Conservation (phyloP, 164 flowering plant species). For the Platanus orientalis region DNA sequence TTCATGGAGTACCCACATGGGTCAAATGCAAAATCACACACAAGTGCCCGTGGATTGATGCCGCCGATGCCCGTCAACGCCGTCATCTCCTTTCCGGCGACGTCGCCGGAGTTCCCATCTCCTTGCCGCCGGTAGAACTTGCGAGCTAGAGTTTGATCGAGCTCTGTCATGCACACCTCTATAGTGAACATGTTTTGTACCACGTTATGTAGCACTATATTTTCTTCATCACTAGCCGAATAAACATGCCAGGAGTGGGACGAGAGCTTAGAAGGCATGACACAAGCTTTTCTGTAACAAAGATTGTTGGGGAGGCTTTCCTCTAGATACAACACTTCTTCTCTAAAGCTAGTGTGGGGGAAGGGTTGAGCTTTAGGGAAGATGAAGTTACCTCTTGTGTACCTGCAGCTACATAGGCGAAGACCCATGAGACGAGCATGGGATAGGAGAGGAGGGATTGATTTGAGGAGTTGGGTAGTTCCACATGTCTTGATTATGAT, state of each 20-base stretch:
- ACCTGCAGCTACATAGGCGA: conserved; percentile 40
- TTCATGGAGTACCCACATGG: conserved; percentile 99
- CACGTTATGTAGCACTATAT: not conserved
- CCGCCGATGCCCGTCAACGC: conserved; percentile 52
- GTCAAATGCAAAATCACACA: conserved; percentile 88
- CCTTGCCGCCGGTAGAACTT: conserved; percentile 46
- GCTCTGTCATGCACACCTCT: conserved; percentile 93
- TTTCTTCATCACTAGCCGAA: conserved; percentile 39
- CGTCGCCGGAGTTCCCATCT: conserved; percentile 40
- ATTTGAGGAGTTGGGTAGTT: conserved; percentile 85
- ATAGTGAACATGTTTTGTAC: conserved; percentile 36
- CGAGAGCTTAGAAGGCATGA: conserved; percentile 50
- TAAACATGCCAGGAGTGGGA: conserved; percentile 83
- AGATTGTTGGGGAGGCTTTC: conserved; percentile 45
- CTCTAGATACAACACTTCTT: conserved; percentile 62
- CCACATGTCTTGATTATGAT: conserved; percentile 95
- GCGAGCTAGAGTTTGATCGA: conserved; percentile 48
- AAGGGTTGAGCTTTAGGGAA: conserved; percentile 77
- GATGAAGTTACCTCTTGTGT: conserved; percentile 87
- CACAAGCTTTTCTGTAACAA: conserved; percentile 49
- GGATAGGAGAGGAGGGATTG: conserved; percentile 56
- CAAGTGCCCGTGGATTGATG: conserved; percentile 41
- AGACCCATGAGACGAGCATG: conserved; percentile 52
- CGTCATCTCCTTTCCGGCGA: conserved; percentile 78
- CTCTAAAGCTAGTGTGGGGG: conserved; percentile 73